phyloP scores from a whole-genome alignment of 2,329 filamentous ascomycete species.

The Dactylellina leptospora region DNA sequence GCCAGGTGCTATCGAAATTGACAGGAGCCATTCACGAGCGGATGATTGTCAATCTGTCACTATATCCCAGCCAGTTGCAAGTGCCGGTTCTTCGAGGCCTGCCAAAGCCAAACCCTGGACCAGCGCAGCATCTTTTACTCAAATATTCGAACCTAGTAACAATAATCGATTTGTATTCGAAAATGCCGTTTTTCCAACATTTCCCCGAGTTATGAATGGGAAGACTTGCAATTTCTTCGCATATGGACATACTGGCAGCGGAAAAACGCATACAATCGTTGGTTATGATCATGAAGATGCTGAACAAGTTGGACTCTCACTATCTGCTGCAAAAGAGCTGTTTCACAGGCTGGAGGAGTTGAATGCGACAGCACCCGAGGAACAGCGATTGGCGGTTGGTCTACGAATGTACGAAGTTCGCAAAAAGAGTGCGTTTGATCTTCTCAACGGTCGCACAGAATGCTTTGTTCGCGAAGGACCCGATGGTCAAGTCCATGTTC shows the following conservation, averaged over 20 bases:
- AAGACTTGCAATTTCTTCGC: slow-evolving; percentile 62
- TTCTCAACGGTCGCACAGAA: slow-evolving; percentile 60
- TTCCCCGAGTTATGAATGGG: slow-evolving; percentile 59
- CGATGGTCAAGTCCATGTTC: slow-evolving; percentile 61
- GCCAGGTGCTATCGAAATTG: slow-evolving; percentile 24
- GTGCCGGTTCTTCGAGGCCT: slow-evolving; percentile 21
- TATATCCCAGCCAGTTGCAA: slow-evolving; percentile 14
- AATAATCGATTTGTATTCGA: slow-evolving; percentile 56
- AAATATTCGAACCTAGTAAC: slow-evolving; percentile 57
- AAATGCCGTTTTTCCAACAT: slow-evolving; percentile 58
- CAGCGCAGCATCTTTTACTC: slow-evolving; percentile 55
- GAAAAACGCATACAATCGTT: slow-evolving; percentile 62
- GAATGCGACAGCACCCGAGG: slow-evolving; percentile 53
- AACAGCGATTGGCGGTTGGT: slow-evolving; percentile 59
- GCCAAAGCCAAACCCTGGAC: slow-evolving; percentile 55
- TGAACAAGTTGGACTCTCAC: slow-evolving; percentile 60
- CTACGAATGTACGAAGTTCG: slow-evolving; percentile 62
- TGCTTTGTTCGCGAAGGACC: slow-evolving; percentile 62
- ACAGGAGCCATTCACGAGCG: background rate
- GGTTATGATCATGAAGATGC: slow-evolving; percentile 61
- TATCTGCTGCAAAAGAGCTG: slow-evolving; percentile 59
- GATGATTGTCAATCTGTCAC: slow-evolving; percentile 32
- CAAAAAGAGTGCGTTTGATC: slow-evolving; percentile 62
- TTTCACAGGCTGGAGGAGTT: slow-evolving; percentile 56
- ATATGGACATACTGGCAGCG: slow-evolving; percentile 62